Base-by-base conservation (phyloP, 768 basidiomycete species). In the Trametes meyenii region DNA sequence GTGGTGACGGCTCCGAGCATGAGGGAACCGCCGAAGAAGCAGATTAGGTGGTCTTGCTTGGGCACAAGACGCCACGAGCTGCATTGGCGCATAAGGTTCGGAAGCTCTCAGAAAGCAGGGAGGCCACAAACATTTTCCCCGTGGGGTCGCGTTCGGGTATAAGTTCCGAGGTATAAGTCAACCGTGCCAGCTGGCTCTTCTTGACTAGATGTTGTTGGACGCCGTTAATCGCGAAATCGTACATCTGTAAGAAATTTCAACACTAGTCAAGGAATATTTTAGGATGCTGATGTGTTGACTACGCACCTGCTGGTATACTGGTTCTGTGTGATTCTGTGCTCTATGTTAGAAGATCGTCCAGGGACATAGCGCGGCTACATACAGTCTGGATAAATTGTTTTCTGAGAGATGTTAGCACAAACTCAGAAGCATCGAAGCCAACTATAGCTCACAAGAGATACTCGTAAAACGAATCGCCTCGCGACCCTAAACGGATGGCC, bases 11-110 rank as follows among this genome's bases (percentile, higher is more conserved):
- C 91, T 13, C 96, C 94, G 2, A 98, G 83, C 81, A 98, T 86
- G 58, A 98, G 83, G 0, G 92, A 92, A 3, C 94, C 96, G 19
- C 89, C 94, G 36, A 98, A 78, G 84, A 97, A 98, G 75, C 96
- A 98, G 3, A 92, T 94, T 36, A 98, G 84, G 71, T 97, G 96
- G 71, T 98, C 96, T 77, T 98, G 96, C 71, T 97, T 96, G 11
- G 91, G 91, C 11, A 81, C 80, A 26, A 91, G 76, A 17, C 83
- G 82, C 93, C 92, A 95, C 36, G 78, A 76, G 24, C 91, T 92
- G 65, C 29, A 26, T 17, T 3, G 2, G 12, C 39, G 23, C 4
- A 48, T 29, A 7, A 26, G 36, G 38, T 39, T 49, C 8, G 12
- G 10, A 8, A 13, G 3, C 3, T 17, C 35, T n/a, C 13, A 46